A percentile compares a stretch with the other conserved stretches of the same genome.
Evolutionary conservation across 768 basidiomycete species (phyloP).

Genomic region (Suillus tomentosus): DNA sequence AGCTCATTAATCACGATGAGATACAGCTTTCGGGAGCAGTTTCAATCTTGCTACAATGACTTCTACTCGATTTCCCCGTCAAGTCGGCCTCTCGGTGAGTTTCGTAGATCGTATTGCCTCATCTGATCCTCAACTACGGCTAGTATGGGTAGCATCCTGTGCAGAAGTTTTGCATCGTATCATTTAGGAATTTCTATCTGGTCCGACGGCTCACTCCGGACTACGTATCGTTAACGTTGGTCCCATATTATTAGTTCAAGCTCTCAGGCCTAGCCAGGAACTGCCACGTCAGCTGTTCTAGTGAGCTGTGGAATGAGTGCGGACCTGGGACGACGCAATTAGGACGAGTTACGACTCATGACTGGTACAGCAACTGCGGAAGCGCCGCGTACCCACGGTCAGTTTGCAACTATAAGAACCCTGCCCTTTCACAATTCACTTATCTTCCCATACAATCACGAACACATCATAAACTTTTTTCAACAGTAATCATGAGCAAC

Average conservation of each 20-base stretch:
- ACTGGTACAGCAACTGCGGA: neutral
- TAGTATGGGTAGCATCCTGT: neutral
- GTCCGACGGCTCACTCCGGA: neutral
- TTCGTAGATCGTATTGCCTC: neutral
- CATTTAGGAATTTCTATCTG: neutral
- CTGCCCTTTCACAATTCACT: no score
- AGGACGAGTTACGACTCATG: neutral
- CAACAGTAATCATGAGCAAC: conserved; percentile 2
- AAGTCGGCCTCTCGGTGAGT: neutral
- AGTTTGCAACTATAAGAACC: neutral
- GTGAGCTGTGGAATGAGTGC: neutral
- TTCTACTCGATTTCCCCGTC: neutral
- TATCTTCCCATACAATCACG: neutral
- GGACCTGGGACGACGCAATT: neutral
- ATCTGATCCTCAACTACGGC: neutral
- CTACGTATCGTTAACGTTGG: neutral
- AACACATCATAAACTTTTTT: neutral
- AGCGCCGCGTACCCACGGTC: neutral
- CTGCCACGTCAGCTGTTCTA: neutral
- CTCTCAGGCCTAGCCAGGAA: neutral
- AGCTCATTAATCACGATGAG: neutral
- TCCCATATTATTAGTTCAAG: neutral
- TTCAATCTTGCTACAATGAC: neutral
- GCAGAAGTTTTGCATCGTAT: neutral
- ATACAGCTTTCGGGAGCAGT: neutral